phyloP scores from a whole-genome alignment of 2,329 filamentous ascomycete species.

The Fusarium palustre region DNA sequence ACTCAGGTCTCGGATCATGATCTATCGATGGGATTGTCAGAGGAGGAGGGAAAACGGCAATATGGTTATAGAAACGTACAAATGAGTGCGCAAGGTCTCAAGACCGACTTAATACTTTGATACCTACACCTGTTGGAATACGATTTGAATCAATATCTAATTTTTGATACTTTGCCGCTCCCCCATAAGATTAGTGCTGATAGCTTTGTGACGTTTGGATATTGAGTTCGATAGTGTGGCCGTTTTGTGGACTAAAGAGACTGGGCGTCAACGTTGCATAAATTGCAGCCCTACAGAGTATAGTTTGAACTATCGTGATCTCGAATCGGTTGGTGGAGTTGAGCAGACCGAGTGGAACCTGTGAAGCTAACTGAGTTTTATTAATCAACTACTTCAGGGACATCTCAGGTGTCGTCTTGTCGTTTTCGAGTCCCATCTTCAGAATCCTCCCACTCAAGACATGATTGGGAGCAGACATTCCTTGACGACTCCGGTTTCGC shows the following conservation, averaged over 20 bases:
- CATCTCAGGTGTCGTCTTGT: constrained; percentile 8
- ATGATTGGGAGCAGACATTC: background rate
- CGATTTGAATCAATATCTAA: constrained; percentile 15
- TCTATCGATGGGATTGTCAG: constrained; percentile 37
- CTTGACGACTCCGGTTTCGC: constrained; percentile 1
- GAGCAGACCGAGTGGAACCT: constrained; percentile 41
- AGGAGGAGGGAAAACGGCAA: constrained; percentile 40
- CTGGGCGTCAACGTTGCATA: constrained; percentile 28
- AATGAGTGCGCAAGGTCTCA: constrained; percentile 40
- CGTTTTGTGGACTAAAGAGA: constrained; percentile 19
- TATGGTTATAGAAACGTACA: constrained; percentile 45
- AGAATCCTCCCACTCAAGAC: constrained; percentile 7
- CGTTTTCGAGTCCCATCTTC: background rate
- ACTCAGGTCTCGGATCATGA: constrained; percentile 37
- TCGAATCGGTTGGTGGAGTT: constrained; percentile 44
- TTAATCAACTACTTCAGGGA: constrained; percentile 8
- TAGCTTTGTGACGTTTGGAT: background rate
- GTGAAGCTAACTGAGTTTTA: constrained; percentile 31
- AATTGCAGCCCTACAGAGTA: constrained; percentile 37
- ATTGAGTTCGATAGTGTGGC: constrained; percentile 9
- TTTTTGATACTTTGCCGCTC: background rate
- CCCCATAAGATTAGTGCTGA: background rate
- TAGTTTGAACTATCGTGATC: constrained; percentile 37
- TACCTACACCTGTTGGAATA: constrained; percentile 25
- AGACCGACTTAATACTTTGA: constrained; percentile 39